Percentiles rank a stretch among this genome's conserved stretches.
These are phyloP conservation scores for Sclerotinia spermophila DNA, from an alignment of 2,329 filamentous ascomycete species.

Conservation along the genomic window DNA sequence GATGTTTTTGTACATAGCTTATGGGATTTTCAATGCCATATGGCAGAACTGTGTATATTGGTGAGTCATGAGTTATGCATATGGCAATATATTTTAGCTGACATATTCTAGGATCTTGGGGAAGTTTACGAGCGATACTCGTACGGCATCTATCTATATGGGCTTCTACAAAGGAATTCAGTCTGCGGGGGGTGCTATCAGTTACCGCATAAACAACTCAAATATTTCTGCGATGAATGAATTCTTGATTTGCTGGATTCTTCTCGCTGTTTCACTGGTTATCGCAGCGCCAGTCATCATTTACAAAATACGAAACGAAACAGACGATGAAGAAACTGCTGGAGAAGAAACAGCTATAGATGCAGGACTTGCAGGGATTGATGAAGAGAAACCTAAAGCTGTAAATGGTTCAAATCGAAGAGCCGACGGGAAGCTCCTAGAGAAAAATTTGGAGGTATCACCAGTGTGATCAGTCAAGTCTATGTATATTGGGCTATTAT, in stretches of 20 bases:
- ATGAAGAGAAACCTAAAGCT: background rate
- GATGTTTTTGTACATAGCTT: slow-evolving; percentile 87
- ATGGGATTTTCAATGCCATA: slow-evolving; percentile 79
- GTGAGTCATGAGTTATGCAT: slow-evolving; percentile 42
- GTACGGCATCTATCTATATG: slow-evolving; percentile 83
- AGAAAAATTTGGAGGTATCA: background rate
- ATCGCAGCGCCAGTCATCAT: slow-evolving; percentile 75
- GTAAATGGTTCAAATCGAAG: background rate
- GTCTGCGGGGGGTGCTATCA: slow-evolving; percentile 75
- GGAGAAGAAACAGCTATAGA: slow-evolving; percentile 1
- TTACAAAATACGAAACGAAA: slow-evolving; percentile 53
- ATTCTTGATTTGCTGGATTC: slow-evolving; percentile 70
- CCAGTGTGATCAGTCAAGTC: background rate
- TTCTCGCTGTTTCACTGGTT: slow-evolving; percentile 66
- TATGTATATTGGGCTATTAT: background rate
- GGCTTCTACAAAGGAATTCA: slow-evolving; percentile 87
- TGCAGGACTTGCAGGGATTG: background rate
- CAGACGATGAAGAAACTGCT: background rate
- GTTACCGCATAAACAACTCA: slow-evolving; percentile 62
- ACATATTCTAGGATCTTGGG: slow-evolving; percentile 69
- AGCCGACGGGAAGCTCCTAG: background rate
- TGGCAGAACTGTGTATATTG: slow-evolving; percentile 91
- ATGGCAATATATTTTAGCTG: slow-evolving; percentile 1
- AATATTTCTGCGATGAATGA: slow-evolving; percentile 63
- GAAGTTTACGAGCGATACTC: slow-evolving; percentile 80